Percentiles rank a stretch among this genome's conserved stretches.
Evolutionary conservation across 1,284 basidiomycete species (phyloP).

Genomic region (Ceratobasidium sp.): DNA sequence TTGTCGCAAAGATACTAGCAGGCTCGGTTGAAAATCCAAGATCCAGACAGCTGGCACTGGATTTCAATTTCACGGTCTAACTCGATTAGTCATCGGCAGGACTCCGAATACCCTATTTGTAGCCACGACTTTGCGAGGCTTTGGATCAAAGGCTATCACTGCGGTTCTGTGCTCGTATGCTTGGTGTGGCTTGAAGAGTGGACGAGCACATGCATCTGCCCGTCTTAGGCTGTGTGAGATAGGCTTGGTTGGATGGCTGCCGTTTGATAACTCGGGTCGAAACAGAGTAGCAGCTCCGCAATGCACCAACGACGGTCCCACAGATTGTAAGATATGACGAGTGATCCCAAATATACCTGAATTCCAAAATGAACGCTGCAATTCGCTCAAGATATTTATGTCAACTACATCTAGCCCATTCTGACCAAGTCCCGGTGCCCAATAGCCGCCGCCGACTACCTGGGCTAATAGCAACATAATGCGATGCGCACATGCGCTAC

Average conservation of each 20-base stretch:
- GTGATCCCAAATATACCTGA: not conserved
- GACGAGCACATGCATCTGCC: not conserved
- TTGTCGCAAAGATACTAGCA: constrained; percentile 18
- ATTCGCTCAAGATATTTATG: not conserved
- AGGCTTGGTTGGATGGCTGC: constrained; percentile 1
- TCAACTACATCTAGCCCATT: not conserved
- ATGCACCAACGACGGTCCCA: not conserved
- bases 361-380: constrained; percentile 3
- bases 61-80: constrained; percentile 7
- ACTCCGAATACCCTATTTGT: constrained; percentile 8
- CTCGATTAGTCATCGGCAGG: not conserved
- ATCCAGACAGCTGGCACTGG: too few relatives aligned
- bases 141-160: constrained; percentile 7
- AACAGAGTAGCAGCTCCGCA: not conserved
- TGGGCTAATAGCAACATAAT: not conserved
- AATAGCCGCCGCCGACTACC: not conserved
- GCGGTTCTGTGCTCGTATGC: not conserved
- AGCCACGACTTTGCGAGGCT: not conserved
- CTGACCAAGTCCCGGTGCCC: not conserved
- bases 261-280: not conserved
- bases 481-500: not conserved
- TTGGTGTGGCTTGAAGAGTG: not conserved
- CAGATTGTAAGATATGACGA: not conserved
- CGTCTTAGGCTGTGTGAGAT: not conserved
- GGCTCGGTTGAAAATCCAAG: constrained; percentile 13